A percentile compares a stretch with the other conserved stretches of the same genome.
Conservation (phyloP, 208 protist species). For the Leptomonas seymouri region DNA sequence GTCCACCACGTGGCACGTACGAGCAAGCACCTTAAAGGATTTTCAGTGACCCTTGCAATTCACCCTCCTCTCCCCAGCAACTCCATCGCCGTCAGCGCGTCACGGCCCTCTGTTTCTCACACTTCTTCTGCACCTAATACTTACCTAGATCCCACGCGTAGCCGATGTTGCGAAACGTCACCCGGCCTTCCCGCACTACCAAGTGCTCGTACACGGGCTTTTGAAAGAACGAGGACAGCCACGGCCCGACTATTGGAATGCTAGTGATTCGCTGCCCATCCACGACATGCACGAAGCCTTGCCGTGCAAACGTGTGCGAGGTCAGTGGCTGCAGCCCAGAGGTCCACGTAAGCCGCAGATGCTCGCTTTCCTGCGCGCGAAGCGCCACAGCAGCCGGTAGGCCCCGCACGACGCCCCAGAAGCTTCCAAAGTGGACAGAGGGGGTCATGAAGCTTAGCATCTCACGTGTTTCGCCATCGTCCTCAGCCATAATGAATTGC, state of each 20-base stretch:
- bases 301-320: slow-evolving; percentile 69
- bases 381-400: slow-evolving; percentile 54
- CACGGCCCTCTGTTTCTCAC: background rate
- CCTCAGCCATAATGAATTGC: slow-evolving; percentile 73
- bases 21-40: no score
- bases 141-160: slow-evolving; percentile 69
- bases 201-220: slow-evolving; percentile 65
- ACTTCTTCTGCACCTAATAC: slow-evolving; percentile 32
- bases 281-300: slow-evolving; percentile 71
- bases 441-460: slow-evolving; percentile 47
- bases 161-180: slow-evolving; percentile 77
- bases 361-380: slow-evolving; percentile 45
- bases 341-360: slow-evolving; percentile 73
- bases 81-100: background rate
- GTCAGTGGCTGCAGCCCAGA: slow-evolving; percentile 53
- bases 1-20: no score
- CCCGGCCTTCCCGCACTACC: slow-evolving; percentile 69
- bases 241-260: slow-evolving; percentile 61
- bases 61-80: background rate
- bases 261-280: slow-evolving; percentile 34
- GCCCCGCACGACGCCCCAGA: slow-evolving; percentile 83
- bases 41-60: no score
- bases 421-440: slow-evolving; percentile 62
- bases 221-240: slow-evolving; percentile 64
- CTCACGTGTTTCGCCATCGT: slow-evolving; percentile 71